Conservation (phyloP, 768 basidiomycete species). For the Mycena capillaripes region DNA sequence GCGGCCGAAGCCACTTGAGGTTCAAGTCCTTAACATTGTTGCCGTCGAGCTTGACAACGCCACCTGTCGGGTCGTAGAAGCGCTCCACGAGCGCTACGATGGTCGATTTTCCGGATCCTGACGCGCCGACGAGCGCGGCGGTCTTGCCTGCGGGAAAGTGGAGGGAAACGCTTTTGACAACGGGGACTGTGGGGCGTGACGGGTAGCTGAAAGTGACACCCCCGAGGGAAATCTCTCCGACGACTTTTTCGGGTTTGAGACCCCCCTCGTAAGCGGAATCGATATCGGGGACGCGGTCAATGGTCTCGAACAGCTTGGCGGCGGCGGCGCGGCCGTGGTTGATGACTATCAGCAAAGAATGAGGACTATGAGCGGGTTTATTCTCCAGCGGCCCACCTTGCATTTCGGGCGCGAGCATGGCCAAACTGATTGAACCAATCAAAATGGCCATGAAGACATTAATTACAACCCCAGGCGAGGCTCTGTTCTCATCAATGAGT, state of each 20-base stretch:
- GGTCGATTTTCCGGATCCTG: conserved; percentile 85
- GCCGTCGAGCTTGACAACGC: conserved; percentile 83
- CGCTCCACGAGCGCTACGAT: conserved; percentile 86
- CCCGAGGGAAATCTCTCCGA: conserved; percentile 82
- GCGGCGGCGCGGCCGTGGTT: conserved; percentile 88
- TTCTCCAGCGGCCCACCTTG: conserved; percentile 65
- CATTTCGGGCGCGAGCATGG: conserved; percentile 88
- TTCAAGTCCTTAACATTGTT: conserved; percentile 81
- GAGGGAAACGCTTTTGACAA: conserved; percentile 78
- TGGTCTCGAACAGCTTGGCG: conserved; percentile 90
- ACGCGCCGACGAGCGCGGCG: conserved; percentile 83
- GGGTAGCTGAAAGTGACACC: conserved; percentile 89
- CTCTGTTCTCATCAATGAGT: conserved; percentile 71
- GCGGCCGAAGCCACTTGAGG: conserved; percentile 86
- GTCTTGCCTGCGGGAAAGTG: conserved; percentile 85
- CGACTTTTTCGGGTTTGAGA: conserved; percentile 73
- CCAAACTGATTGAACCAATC: conserved; percentile 93
- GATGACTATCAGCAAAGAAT: conserved; percentile 63
- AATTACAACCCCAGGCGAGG: conserved; percentile 61
- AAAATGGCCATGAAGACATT: conserved; percentile 89
- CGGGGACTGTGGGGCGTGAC: conserved; percentile 82
- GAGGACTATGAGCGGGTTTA: neutral
- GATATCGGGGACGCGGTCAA: conserved; percentile 89
- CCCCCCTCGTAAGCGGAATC: conserved; percentile 83
- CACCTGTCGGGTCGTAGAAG: conserved; percentile 87